Conservation (phyloP, 371 early-diverging fungal genomes). For the Haplosporangium sp. region DNA sequence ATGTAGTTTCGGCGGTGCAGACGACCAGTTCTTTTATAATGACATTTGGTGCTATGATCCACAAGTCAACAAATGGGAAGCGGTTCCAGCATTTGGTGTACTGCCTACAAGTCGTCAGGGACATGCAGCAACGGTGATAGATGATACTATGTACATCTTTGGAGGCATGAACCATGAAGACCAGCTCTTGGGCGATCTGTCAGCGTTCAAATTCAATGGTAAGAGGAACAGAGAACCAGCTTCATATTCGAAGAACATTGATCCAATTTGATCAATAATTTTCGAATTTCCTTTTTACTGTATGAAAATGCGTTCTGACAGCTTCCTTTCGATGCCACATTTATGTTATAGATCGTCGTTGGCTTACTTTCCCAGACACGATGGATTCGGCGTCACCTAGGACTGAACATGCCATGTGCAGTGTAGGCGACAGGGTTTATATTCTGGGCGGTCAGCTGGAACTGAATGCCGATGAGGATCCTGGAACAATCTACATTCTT, state of each 20-base stretch:
- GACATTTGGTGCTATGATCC: slow-evolving; percentile 82
- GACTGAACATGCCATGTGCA: slow-evolving; percentile 70
- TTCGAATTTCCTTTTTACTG: not conserved
- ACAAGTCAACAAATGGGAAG: slow-evolving; percentile 66
- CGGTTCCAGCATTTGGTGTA: slow-evolving; percentile 70
- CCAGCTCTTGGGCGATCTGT: slow-evolving; percentile 74
- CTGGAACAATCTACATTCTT: slow-evolving; percentile 65
- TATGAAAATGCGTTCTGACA: not conserved
- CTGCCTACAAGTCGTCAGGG: slow-evolving; percentile 76
- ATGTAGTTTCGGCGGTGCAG: slow-evolving; percentile 79
- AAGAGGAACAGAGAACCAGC: slow-evolving; percentile 14
- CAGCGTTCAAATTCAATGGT: slow-evolving; percentile 77
- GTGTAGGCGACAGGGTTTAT: slow-evolving; percentile 71
- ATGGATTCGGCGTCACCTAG: slow-evolving; percentile 76
- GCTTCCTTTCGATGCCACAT: not conserved
- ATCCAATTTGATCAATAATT: too few species aligned
- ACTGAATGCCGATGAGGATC: slow-evolving; percentile 62
- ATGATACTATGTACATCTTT: slow-evolving; percentile 80
- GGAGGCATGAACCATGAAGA: slow-evolving; percentile 76
- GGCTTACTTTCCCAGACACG: slow-evolving; percentile 82
- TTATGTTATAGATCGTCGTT: slow-evolving; percentile 64
- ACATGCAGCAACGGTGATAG: slow-evolving; percentile 74
- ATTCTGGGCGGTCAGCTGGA: slow-evolving; percentile 74
- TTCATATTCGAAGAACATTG: too few species aligned
- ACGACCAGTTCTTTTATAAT: slow-evolving; percentile 74